Conservation (phyloP, 2,329 filamentous ascomycete species). For the Trichoderma gracile region DNA sequence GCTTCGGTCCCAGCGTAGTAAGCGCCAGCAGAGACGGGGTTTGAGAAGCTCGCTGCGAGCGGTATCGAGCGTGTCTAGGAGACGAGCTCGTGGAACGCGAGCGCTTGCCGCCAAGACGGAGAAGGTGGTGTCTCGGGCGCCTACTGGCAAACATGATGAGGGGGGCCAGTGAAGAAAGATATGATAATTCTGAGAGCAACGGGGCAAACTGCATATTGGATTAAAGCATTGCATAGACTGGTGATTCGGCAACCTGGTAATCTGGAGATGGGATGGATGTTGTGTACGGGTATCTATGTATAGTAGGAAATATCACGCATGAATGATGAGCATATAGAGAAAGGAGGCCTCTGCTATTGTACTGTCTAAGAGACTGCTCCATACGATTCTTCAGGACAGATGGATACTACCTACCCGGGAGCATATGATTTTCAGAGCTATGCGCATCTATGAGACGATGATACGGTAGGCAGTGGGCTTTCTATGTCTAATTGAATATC, state of each 20-base stretch:
- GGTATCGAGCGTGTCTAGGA: not conserved
- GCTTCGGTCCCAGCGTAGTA: constrained; percentile 15
- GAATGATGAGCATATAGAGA: not conserved
- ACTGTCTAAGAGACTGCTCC: not conserved
- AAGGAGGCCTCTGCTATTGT: not conserved
- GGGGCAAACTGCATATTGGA: not conserved
- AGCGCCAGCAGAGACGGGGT: not conserved
- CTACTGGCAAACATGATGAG: not conserved
- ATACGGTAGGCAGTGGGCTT: no score
- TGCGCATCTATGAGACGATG: not conserved
- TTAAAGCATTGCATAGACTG: constrained; percentile 9
- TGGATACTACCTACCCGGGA: not conserved
- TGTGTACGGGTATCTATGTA: not conserved
- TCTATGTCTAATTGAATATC: no score
- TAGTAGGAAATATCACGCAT: constrained; percentile 14
- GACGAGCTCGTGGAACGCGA: not conserved
- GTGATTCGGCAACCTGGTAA: constrained; percentile 1
- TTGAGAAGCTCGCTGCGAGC: not conserved
- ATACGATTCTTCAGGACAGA: not conserved
- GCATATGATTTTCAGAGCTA: not conserved
- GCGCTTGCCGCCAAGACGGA: not conserved
- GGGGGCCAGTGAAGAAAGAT: not conserved
- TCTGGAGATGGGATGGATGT: not conserved
- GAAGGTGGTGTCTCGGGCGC: not conserved
- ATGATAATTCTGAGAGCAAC: not conserved